Evolutionary conservation across 306 rosid species (phyloP).

Genomic region (Quercus dentata): DNA sequence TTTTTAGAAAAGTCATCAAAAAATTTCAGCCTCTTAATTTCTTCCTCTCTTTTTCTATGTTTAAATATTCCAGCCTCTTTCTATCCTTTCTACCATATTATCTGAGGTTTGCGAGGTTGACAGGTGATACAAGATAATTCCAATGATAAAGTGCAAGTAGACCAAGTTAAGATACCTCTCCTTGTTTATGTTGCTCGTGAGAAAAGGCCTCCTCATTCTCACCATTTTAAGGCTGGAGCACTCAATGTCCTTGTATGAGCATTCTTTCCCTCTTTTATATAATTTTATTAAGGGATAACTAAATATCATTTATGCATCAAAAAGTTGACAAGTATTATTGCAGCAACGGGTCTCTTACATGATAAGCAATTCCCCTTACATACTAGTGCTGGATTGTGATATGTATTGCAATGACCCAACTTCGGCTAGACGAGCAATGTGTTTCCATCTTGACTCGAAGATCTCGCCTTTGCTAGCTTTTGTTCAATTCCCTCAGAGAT

Average conservation of each 20-base stretch:
- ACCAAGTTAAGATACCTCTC: conserved; percentile 36
- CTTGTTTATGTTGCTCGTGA: conserved; percentile 46
- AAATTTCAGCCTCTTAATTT: background rate
- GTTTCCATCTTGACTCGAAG: conserved; percentile 65
- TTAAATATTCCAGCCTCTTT: background rate
- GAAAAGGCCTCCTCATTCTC: conserved; percentile 31
- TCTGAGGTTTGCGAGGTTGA: background rate
- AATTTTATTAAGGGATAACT: too few species aligned
- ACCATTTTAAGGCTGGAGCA: conserved; percentile 43
- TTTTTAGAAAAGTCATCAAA: too few species aligned
- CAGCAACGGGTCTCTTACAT: conserved; percentile 66
- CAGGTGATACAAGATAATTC: conserved; percentile 36
- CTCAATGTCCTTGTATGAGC: conserved; percentile 33
- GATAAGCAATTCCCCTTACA: conserved; percentile 66
- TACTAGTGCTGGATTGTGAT: conserved; percentile 71
- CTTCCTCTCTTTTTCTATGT: background rate
- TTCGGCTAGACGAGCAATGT: conserved; percentile 63
- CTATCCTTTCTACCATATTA: background rate
- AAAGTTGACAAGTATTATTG: background rate
- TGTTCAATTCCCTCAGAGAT: conserved; percentile 70
- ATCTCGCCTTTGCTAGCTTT: conserved; percentile 57
- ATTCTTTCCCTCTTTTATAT: background rate
- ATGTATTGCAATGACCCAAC: conserved; percentile 71
- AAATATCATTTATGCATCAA: too few species aligned
- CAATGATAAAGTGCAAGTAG: conserved; percentile 4